Evolutionary conservation across 352 stramenopile species (phyloP).

Genomic region (Phytophthora cryptogea): DNA sequence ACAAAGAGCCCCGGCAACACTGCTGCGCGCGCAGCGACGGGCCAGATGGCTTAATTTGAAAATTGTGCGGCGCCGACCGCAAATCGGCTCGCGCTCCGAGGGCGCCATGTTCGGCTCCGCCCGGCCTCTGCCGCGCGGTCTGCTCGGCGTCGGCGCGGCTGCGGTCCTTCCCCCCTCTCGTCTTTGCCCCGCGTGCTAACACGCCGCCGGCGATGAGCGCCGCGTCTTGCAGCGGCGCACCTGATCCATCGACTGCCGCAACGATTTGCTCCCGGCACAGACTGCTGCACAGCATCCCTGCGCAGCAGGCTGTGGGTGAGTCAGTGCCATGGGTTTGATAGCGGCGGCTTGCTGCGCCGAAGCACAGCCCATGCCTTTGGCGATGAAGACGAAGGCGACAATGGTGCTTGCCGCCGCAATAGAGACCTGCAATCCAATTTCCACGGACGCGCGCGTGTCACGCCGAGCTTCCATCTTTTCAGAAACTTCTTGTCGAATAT

Average conservation of each 20-base stretch:
- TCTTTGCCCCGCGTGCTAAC: constrained; percentile 23
- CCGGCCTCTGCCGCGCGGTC: constrained; percentile 22
- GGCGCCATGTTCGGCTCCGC: no score
- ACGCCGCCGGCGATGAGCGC: not conserved
- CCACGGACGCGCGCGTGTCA: constrained; percentile 12
- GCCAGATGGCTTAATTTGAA: constrained; percentile 26
- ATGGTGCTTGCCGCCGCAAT: no score
- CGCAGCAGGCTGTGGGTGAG: not conserved
- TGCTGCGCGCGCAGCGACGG: constrained; percentile 1
- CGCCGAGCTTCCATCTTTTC: constrained; percentile 21
- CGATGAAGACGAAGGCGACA: not conserved
- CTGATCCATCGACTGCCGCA: constrained; percentile 6
- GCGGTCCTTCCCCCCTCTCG: constrained; percentile 22
- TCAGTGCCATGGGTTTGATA: not conserved
- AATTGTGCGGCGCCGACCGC: constrained; percentile 23
- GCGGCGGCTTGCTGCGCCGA: not conserved
- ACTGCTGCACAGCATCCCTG: not conserved
- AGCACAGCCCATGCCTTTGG: not conserved
- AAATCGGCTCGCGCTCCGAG: constrained; percentile 1
- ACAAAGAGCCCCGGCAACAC: constrained; percentile 21
- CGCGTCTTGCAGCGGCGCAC: not conserved
- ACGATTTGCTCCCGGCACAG: constrained; percentile 14
- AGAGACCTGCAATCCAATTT: no score
- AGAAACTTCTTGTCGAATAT: constrained; percentile 25
- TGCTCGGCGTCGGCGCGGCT: constrained; percentile 20